Base-by-base conservation (phyloP, 2,329 filamentous ascomycete genomes). In the Fusarium begoniae region DNA sequence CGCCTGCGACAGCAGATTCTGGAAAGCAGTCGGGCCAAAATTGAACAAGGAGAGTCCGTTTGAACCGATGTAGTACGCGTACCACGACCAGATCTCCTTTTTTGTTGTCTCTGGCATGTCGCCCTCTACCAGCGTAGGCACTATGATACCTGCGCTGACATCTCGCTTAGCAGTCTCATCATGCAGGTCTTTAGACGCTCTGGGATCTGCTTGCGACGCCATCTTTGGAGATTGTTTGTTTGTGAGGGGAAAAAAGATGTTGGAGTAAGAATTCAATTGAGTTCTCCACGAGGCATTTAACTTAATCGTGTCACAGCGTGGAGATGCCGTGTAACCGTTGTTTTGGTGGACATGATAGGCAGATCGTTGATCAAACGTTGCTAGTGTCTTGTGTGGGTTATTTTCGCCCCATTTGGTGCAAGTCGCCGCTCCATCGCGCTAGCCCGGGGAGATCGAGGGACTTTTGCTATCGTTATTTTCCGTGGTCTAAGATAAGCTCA, bases 41-140 rank as follows among this genome's bases (percentile, higher is more conserved):
- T 90, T 92, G 86, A 91, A 91, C 56, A 88, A 83, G 14, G 86
- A 86, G 69, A 86, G 86, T 11, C 90, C 90, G 79, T 92, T 92
- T 78, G 91, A 89, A 53, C 91, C 91, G 58, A 92, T 87, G 78
- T 92, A 92, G 80, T 92, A 92, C 40, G 74, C 66, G 61, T 82
- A 81, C 77, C 77, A 80, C 6, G 77, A 70, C 54, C 73, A 66
- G 12, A 79, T 76, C 32, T 80, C 78, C 38, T 66, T 63, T 22
- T 69, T 69, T 12, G 73, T 66, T 5, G 73, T 74, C 17, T 44
- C 51, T 0, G 70, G 73, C 48, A 70, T 73, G 12, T 73, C 66
- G 17, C 70, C 70, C 11, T 73, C 70, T 28, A 18, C 66, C 30
- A 73, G 26, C 18, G 48, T 15, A 22, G 70, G 70, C n/a, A 73